Evolutionary conservation across 768 basidiomycete genomes (phyloP), one percentile per base, ranked within the genome.

Genomic region (Termitomyces titanicus): DNA sequence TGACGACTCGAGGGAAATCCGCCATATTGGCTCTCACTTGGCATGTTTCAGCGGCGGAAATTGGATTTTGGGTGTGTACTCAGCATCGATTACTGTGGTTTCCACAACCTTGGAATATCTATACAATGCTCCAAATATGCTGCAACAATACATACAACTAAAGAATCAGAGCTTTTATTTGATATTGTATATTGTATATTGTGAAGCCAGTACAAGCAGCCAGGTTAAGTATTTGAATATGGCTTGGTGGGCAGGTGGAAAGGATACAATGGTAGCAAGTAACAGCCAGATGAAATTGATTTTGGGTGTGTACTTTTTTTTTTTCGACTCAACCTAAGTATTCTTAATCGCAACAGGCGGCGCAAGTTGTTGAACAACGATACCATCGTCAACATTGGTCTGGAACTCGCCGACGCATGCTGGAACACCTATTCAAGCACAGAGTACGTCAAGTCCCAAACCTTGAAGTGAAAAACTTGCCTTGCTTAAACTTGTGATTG

Each of bases 401-500:
- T 91, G 33, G 59, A 79, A 33, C 73, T 91, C 7, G 80, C 79
- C 13, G 88, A 92, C 38, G 83, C 79, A 9, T 91, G 89, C 72
- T 88, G 88, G 85, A 90, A 91, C 65, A 89, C 89, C 1, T 91
- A 92, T 62, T 81, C 84, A 5, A 77, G 85, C 59, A 85, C 86
- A 22, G 76, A 77, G 48, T 49, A 49, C 20, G 86, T n/a, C n/a
- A n/a, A n/a, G n/a, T n/a, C n/a, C n/a, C 29, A 4, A 9, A 29
- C 9, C 3, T 29, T 29, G 29, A 29, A 88, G 63, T 51, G 82
- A 68, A 27, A 9, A 18, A 43, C 38, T 42, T 44, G 27, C 20
- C n/a, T n/a, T n/a, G 2, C 24, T 56, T 11, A 49, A 33, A 24
- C 25, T 39, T 20, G n/a, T 11, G 2, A 6, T 25, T 39, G 22